Percentiles rank a stretch among this genome's conserved stretches.
phyloP scores from a whole-genome alignment of 148 eudicot species.

The Pharnaceum exiguum region DNA sequence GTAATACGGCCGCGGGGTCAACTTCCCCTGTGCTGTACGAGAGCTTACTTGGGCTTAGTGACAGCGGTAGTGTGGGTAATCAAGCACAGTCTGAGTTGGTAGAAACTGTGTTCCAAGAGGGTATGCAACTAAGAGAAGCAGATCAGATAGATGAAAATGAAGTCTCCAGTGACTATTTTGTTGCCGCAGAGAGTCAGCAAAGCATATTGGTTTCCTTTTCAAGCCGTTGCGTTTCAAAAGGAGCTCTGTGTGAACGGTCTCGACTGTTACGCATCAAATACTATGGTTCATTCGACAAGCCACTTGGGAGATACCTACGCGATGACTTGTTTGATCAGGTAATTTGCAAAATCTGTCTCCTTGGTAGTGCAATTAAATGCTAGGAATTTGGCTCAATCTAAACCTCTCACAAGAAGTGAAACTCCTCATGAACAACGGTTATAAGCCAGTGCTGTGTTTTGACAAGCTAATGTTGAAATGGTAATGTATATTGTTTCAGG shows the following conservation, averaged over 20 bases:
- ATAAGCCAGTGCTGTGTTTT: not conserved
- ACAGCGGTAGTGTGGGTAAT: conserved; percentile 16
- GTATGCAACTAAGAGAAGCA: conserved; percentile 23
- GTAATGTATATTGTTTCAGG: conserved; percentile 32
- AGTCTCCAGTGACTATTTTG: conserved; percentile 39
- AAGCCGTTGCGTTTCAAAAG: conserved; percentile 79
- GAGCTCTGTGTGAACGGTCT: conserved; percentile 90
- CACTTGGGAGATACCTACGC: conserved; percentile 78
- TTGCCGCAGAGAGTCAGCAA: conserved; percentile 61
- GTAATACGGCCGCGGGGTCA: conserved; percentile 16
- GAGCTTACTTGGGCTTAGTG: conserved; percentile 11
- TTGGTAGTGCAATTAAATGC: not conserved
- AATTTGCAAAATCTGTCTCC: conserved; percentile 3
- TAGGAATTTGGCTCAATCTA: not conserved
- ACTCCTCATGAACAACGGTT: not conserved
- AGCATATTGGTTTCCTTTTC: conserved; percentile 93
- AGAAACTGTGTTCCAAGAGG: conserved; percentile 26
- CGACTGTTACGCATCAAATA: conserved; percentile 81
- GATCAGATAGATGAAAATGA: conserved; percentile 36
- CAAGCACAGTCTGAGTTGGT: conserved; percentile 21
- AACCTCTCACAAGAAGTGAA: not conserved
- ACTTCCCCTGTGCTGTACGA: conserved; percentile 9
- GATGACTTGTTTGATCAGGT: conserved; percentile 94
- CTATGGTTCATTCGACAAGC: conserved; percentile 93
- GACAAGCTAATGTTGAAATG: not conserved